phyloP scores from a whole-genome alignment of 371 early-diverging fungal genomes.

The Mucor sp. region DNA sequence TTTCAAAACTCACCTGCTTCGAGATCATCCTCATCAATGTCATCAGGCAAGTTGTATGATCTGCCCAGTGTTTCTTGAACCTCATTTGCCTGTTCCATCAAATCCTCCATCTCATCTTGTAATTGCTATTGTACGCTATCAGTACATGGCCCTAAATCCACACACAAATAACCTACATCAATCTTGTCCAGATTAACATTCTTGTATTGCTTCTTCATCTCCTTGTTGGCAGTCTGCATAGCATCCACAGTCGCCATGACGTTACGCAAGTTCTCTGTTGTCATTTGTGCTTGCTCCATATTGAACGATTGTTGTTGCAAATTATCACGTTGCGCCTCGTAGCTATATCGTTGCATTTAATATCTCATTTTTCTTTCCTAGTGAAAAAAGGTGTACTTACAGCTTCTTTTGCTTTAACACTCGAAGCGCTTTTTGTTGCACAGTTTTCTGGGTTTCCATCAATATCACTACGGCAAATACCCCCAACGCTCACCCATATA shows the following conservation, averaged over 20 bases:
- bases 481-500: neutral
- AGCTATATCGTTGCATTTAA: conserved; percentile 43
- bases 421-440: conserved; percentile 89
- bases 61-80: conserved; percentile 92
- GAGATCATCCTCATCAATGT: conserved; percentile 93
- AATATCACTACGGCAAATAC: neutral
- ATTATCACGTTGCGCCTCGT: conserved; percentile 91
- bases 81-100: conserved; percentile 94
- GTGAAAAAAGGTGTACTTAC: conserved; percentile 38
- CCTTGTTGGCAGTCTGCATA: conserved; percentile 92
- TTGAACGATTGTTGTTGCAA: conserved; percentile 94
- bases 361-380: neutral
- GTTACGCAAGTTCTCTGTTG: conserved; percentile 93
- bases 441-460: conserved; percentile 63
- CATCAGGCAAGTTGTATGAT: conserved; percentile 91
- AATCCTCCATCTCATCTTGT: conserved; percentile 97
- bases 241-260: conserved; percentile 93
- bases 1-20: conserved; percentile 76
- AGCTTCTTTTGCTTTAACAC: conserved; percentile 92
- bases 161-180: conserved; percentile 59
- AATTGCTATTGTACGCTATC: conserved; percentile 59
- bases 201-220: conserved; percentile 94
- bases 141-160: neutral
- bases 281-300: conserved; percentile 96
- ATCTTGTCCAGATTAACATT: conserved; percentile 91